These are phyloP conservation scores for Tetrahymena malaccensis DNA, from an alignment of 73 alveolate genomes.

Conservation along the genomic window DNA sequence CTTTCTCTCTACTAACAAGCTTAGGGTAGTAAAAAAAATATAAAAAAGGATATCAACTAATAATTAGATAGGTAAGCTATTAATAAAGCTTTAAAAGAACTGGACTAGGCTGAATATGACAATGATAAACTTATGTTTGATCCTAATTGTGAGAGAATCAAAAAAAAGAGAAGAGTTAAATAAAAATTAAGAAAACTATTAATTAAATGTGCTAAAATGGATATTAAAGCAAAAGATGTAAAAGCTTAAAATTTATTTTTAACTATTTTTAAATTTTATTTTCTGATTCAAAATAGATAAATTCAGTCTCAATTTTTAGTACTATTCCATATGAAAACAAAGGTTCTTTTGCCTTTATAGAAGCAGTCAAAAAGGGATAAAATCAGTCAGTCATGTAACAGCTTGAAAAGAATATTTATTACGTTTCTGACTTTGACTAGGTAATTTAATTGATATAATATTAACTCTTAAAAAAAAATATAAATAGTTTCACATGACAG, in stretches of 20 bases:
- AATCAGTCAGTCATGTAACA: neutral
- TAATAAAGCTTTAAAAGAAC: neutral
- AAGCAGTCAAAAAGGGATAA: neutral
- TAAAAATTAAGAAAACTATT: neutral
- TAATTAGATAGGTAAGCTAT: neutral
- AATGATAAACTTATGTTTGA: neutral
- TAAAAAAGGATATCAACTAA: neutral
- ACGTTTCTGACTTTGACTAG: neutral
- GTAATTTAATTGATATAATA: neutral
- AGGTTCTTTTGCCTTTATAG: neutral
- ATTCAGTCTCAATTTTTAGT: neutral
- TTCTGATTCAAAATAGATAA: neutral
- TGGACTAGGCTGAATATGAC: neutral
- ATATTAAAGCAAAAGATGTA: neutral
- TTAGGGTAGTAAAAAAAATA: neutral
- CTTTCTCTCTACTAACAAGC: neutral
- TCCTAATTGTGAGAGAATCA: neutral
- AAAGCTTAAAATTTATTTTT: neutral
- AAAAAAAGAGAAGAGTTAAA: neutral
- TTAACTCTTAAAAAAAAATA: neutral
- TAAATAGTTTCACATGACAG: neutral
- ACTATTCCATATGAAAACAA: neutral
- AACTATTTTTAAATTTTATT: neutral
- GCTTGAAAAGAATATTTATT: neutral
- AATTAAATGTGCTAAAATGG: neutral